Base-by-base conservation (phyloP, 2,329 filamentous ascomycete genomes). In the Alternaria gaisen region DNA sequence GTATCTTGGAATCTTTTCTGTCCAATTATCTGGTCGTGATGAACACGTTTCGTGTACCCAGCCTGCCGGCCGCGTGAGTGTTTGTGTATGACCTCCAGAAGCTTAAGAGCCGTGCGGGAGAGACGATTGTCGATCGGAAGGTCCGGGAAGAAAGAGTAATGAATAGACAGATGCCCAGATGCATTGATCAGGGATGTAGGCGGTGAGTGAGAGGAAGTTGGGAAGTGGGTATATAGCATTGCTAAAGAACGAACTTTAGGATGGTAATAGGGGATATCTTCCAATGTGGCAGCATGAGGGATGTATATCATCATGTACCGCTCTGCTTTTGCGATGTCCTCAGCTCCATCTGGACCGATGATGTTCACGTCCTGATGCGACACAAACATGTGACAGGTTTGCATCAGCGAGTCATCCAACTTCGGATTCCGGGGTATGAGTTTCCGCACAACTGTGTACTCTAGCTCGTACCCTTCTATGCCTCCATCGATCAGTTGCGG, bases 261-360 rank as follows among this genome's bases (percentile, higher is more conserved):
- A 74, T 97, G 94, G 78, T 97, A 98, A 79, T 91, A 97, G 1
- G 94, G 94, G 63, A 95, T 85, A 3, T 90, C 85, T 14, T 86
- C 83, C 11, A 85, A 80, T 1, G 81, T 81, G 32, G 83, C 77
- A 9, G 88, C 83, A 77, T 97, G 93, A 8, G 94, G 93, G 6
- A 91, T 83, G 75, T 96, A 97, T 34, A 96, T 78, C 16, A 97
- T 87, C 53, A 94, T 79, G 32, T 84, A 86, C 30, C 80, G 79
- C 40, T 80, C 74, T 38, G 70, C 72, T 42, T 72, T 63, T 3
- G 71, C 55, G 3, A 72, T 69, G 26, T 73, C 71, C 20, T 79
- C 72, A 41, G 69, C 61, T 16, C 72, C 70, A 34, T 66, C 55
- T 2, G 56, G n/a, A 0, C 41, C 44, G 9, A 34, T 60, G 28